phyloP scores from a whole-genome alignment of 345 rosid species.

The Odontarrhena argentea region DNA sequence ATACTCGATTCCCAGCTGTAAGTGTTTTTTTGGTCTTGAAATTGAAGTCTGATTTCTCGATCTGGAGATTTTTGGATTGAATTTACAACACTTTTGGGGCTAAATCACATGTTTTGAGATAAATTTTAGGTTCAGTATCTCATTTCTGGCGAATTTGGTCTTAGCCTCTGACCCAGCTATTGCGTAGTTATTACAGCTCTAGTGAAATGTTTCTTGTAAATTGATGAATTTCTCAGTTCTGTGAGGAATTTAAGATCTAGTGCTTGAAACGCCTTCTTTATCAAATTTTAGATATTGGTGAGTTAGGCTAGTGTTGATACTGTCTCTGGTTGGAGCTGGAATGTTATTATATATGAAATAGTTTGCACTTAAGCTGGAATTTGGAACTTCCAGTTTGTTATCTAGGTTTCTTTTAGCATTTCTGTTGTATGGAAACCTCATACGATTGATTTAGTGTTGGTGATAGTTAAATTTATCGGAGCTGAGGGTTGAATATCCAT shows the following conservation, averaged over 20 bases:
- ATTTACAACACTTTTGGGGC: neutral
- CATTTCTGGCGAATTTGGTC: constrained; percentile 22
- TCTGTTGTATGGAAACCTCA: neutral
- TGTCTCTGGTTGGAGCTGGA: neutral
- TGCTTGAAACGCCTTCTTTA: neutral
- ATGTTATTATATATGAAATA: neutral
- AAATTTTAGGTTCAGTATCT: neutral
- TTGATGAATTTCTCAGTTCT: neutral
- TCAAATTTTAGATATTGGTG: neutral
- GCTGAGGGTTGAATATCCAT: neutral
- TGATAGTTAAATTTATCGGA: neutral
- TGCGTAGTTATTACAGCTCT: neutral
- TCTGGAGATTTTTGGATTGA: constrained; percentile 11
- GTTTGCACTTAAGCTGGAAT: neutral
- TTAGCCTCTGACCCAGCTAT: constrained; percentile 9
- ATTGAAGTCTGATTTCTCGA: constrained; percentile 7
- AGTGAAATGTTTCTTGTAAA: neutral
- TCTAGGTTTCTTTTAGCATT: neutral
- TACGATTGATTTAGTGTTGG: constrained; percentile 13
- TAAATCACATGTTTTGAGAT: neutral
- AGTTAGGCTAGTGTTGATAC: neutral
- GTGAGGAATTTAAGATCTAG: constrained; percentile 3
- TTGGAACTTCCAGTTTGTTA: neutral
- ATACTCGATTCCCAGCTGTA: constrained; percentile 48
- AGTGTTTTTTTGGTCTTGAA: constrained; percentile 25